Evolutionary conservation across 495 filamentous ascomycete species (phyloP).

Genomic region (Physcia stellaris): DNA sequence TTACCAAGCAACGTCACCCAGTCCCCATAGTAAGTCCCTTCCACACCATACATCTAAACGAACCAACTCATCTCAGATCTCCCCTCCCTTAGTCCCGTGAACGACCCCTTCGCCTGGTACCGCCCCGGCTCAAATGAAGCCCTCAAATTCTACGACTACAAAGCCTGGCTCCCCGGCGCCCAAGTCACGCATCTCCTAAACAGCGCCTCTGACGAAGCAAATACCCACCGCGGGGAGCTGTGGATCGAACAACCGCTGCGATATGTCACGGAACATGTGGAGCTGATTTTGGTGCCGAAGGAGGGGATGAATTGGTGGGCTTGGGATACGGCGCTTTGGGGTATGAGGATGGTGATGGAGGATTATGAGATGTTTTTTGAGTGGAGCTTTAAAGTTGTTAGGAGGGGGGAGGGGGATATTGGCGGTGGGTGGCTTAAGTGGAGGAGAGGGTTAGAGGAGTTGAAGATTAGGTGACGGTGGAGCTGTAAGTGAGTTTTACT

Average conservation of each 20-base stretch:
- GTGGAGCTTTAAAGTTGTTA: too few species aligned
- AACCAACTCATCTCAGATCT: too few species aligned
- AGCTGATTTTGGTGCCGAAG: slow-evolving; percentile 1
- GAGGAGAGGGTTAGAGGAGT: too few species aligned
- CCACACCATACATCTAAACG: too few species aligned
- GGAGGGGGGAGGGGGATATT: too few species aligned
- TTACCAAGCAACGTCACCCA: too few species aligned
- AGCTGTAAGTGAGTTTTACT: too few species aligned
- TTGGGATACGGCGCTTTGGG: neutral
- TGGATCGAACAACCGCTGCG: slow-evolving; percentile 4
- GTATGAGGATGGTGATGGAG: neutral
- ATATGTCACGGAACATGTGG: slow-evolving; percentile 16
- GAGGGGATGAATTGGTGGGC: neutral
- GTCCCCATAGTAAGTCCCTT: too few species aligned
- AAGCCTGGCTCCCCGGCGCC: neutral
- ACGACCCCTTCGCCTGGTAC: too few species aligned
- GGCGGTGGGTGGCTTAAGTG: too few species aligned
- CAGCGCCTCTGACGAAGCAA: neutral
- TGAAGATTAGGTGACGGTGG: too few species aligned
- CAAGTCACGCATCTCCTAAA: neutral
- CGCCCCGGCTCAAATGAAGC: neutral
- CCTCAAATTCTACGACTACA: neutral
- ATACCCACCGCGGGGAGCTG: neutral
- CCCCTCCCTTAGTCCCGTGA: too few species aligned
- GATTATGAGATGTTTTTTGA: neutral